Base-by-base conservation (phyloP, 2,329 filamentous ascomycete genomes). In the Mariannaea elegans region DNA sequence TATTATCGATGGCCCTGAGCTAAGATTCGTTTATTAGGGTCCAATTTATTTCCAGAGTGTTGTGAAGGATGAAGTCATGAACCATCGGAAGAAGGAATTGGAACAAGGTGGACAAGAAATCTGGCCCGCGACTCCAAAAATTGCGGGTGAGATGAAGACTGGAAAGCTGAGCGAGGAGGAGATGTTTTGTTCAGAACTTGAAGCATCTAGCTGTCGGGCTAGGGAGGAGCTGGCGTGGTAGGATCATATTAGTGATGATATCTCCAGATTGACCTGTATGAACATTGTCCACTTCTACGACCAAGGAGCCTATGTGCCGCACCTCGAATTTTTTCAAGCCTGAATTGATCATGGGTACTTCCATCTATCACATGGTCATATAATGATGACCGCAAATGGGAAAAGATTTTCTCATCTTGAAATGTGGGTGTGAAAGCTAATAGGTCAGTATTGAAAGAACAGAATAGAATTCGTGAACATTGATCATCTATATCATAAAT, bases 21-120 rank as follows among this genome's bases (percentile, higher is more conserved):
- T n/a, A n/a, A n/a, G n/a, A 9, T 13, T 16, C 4, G 18, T 5
- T 23, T 27, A 3, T 2, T 12, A 85, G 71, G 82, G 83, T 0
- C 82, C 82, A 0, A 73, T 85, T 1, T 82, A 80, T 70, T 83
- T 84, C 75, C 82, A 84, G 72, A 77, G 76, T 32, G 72, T 73
- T 1, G 77, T 80, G 27, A 78, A 81, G 12, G 76, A 81, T 27
- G 73, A 77, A 18, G 72, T 84, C 36, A 77, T 76, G 48, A 76
- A 76, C 39, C 81, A 84, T 62, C 73, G 76, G 50, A 72, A 77
- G 56, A 71, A 72, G 31, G 82, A 84, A 68, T 75, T 79, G 70
- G 68, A 69, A 3, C 75, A 69, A 3, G 77, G 77, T 3, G 67
- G 66, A 2, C 65, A 70, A 36, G 77, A 83, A 66, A 82, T 84